A percentile compares a stretch with the other conserved stretches of the same genome.
Conservation (phyloP, 2,329 filamentous ascomycete genomes). For the Pleurostoma richardsiae region DNA sequence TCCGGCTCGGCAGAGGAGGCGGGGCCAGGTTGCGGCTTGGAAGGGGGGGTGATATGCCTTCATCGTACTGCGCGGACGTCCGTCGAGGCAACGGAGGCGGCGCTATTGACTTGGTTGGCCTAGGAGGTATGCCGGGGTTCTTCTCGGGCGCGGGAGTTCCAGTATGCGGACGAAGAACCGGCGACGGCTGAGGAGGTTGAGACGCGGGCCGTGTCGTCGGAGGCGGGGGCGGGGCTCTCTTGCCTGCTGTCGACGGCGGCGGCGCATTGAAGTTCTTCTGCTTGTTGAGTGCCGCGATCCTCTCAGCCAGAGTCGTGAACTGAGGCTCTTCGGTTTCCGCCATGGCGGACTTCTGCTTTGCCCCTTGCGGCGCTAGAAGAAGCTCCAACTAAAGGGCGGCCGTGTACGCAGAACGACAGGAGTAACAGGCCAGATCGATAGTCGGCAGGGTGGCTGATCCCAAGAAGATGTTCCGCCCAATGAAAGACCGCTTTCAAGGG, state of each 20-base stretch:
- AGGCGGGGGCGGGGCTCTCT: conserved; percentile 39
- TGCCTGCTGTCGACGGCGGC: conserved; percentile 17
- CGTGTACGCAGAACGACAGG: no score
- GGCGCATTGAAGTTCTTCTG: conserved; percentile 52
- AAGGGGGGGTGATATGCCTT: conserved; percentile 15
- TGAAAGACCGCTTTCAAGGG: no score
- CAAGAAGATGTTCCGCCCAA: no score
- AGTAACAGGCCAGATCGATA: no score
- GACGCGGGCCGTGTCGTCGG: conserved; percentile 36
- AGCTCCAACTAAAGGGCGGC: no score
- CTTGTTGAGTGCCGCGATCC: conserved; percentile 59
- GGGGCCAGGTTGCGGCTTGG: conserved; percentile 20
- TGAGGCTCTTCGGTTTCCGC: conserved; percentile 57
- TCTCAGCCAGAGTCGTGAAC: conserved; percentile 55
- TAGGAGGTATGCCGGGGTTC: conserved; percentile 29
- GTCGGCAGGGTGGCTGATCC: no score
- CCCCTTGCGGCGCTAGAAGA: no score
- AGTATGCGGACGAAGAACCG: not conserved
- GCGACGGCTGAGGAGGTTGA: conserved; percentile 14
- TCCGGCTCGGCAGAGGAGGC: conserved; percentile 30
- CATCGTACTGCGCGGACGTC: conserved; percentile 16
- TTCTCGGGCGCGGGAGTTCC: not conserved
- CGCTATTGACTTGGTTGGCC: conserved; percentile 21
- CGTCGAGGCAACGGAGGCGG: conserved; percentile 34
- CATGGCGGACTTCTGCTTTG: conserved; percentile 30